Conservation (phyloP, 2,329 filamentous ascomycete species). For the Cladophialophora chaetospira region DNA sequence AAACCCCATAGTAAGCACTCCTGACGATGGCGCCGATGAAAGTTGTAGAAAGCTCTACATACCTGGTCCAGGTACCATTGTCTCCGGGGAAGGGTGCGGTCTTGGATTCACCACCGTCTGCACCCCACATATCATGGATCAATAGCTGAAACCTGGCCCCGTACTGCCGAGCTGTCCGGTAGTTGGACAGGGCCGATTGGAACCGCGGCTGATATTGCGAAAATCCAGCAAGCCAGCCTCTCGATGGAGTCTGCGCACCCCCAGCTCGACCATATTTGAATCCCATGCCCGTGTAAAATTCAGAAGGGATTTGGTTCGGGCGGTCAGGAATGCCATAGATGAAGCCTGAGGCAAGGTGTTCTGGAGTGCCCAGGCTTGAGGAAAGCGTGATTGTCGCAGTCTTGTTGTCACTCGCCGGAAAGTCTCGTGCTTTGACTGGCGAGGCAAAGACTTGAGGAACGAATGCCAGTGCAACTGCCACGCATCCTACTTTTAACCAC, state of each 20-base stretch:
- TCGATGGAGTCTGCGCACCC: background rate
- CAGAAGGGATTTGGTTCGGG: background rate
- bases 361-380: background rate
- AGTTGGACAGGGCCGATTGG: background rate
- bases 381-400: background rate
- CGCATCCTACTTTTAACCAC: background rate
- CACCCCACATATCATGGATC: background rate
- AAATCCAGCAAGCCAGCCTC: background rate
- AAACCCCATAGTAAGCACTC: background rate
- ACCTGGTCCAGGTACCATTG: background rate
- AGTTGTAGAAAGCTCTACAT: background rate
- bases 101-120: background rate
- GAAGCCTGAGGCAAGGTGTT: background rate
- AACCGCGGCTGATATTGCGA: background rate
- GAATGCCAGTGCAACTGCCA: background rate
- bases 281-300: background rate
- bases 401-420: background rate
- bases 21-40: background rate
- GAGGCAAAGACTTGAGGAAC: background rate
- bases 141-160: background rate
- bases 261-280: background rate
- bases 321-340: background rate
- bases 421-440: background rate
- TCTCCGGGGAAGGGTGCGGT: background rate
- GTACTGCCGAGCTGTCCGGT: background rate